phyloP scores from a whole-genome alignment of 306 rosid genomes.

The Potentilla sterilis region DNA sequence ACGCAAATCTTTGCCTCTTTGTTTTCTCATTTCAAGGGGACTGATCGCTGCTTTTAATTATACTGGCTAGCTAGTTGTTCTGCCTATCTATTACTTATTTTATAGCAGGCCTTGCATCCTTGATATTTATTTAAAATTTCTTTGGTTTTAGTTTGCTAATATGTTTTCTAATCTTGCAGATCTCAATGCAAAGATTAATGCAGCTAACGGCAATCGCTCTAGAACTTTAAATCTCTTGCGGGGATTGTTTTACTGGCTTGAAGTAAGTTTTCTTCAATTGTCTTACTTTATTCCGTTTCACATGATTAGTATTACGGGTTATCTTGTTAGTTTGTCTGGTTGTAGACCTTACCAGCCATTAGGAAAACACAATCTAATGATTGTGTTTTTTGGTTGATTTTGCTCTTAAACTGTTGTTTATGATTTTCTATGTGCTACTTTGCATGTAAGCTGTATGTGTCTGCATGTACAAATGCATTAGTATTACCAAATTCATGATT shows the following conservation, averaged over 20 bases:
- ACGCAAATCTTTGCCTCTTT: not conserved
- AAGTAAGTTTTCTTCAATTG: constrained; percentile 38
- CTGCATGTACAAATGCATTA: not conserved
- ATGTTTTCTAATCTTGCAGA: constrained; percentile 46
- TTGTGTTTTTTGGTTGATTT: not conserved
- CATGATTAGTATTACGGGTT: not conserved
- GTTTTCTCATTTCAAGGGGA: not conserved
- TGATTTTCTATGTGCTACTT: not conserved
- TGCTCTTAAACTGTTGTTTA: not conserved
- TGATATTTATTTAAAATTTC: constrained; percentile 6
- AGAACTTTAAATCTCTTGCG: constrained; percentile 61
- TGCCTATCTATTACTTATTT: not conserved
- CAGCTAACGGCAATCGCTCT: constrained; percentile 28
- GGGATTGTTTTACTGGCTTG: constrained; percentile 71
- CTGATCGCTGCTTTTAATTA: not conserved
- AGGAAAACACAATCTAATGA: not conserved
- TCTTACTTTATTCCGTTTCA: not conserved
- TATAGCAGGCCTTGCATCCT: not conserved
- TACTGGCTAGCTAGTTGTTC: not conserved
- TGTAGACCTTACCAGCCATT: not conserved
- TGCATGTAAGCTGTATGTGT: not conserved
- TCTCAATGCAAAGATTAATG: constrained; percentile 29
- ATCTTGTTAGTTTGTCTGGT: not conserved
- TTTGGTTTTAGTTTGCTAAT: constrained; percentile 2
- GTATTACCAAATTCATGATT: not conserved